Conservation (phyloP, 2,329 filamentous ascomycete genomes). For the Leptographium lundbergii region DNA sequence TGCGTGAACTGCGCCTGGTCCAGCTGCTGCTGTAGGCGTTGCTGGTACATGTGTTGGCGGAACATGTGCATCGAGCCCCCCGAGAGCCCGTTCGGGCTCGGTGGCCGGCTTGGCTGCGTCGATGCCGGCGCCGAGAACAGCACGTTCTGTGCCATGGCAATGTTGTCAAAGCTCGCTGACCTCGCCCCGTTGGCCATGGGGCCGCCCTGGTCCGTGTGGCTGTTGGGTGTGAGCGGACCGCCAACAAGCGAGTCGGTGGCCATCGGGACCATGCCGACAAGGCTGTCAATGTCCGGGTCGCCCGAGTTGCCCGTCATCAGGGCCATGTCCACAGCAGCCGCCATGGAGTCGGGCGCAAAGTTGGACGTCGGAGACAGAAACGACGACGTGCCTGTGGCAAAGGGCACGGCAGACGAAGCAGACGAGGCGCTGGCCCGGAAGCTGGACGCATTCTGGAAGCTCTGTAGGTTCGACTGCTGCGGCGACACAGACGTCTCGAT, state of each 20-base stretch:
- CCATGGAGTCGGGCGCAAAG: conserved; percentile 11
- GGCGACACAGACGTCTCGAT: conserved; percentile 44
- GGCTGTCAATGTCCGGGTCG: conserved; percentile 12
- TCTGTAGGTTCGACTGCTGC: conserved; percentile 25
- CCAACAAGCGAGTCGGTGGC: conserved; percentile 12
- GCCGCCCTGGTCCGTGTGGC: conserved; percentile 44
- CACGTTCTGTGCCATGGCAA: conserved; percentile 39
- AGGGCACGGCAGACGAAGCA: conserved; percentile 35
- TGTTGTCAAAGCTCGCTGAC: conserved; percentile 51
- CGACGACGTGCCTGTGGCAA: conserved; percentile 31
- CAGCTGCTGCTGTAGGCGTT: conserved; percentile 18
- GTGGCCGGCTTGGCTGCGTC: conserved; percentile 62
- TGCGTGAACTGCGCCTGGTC: conserved; percentile 30
- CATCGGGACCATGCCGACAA: conserved; percentile 11
- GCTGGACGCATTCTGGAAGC: conserved; percentile 16
- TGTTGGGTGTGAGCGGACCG: conserved; percentile 54
- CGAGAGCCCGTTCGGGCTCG: conserved; percentile 50
- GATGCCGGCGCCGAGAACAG: conserved; percentile 63
- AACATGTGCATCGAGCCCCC: conserved; percentile 31
- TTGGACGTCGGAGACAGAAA: conserved; percentile 25
- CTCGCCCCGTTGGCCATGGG: conserved; percentile 44
- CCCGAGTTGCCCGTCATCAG: conserved; percentile 10
- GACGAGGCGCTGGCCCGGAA: conserved; percentile 19
- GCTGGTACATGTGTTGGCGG: conserved; percentile 21
- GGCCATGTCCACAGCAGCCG: conserved; percentile 12